Evolutionary conservation across 1,284 basidiomycete genomes (phyloP).

Genomic region (Anthracocystis panici-leucophaei): DNA sequence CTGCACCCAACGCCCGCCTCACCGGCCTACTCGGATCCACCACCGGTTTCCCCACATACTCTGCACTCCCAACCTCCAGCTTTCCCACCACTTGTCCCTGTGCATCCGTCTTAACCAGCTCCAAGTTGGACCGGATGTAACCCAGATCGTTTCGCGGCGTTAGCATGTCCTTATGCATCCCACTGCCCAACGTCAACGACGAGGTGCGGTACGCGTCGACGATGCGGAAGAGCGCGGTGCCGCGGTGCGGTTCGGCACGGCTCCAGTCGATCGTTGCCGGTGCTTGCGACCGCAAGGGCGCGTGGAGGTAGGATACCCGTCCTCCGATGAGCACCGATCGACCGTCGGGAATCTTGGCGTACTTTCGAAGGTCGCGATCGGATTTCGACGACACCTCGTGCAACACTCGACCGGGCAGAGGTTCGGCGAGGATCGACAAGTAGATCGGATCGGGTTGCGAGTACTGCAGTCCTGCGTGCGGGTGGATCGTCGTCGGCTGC

Average conservation of each 20-base stretch:
- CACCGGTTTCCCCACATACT: constrained; percentile 29
- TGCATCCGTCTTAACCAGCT: constrained; percentile 31
- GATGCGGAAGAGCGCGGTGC: constrained; percentile 46
- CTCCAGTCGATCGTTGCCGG: constrained; percentile 50
- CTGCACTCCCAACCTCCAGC: constrained; percentile 17
- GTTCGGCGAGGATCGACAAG: constrained; percentile 51
- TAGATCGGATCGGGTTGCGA: constrained; percentile 64
- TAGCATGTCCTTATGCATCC: constrained; percentile 48
- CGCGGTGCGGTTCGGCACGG: constrained; percentile 36
- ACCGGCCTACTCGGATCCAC: constrained; percentile 41
- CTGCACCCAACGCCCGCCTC: constrained; percentile 10
- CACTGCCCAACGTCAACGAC: constrained; percentile 18
- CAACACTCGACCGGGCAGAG: constrained; percentile 54
- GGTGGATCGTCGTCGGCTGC: constrained; percentile 54
- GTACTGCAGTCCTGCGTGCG: constrained; percentile 63
- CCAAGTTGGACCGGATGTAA: constrained; percentile 42
- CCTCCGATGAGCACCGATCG: constrained; percentile 43
- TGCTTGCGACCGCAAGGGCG: constrained; percentile 33
- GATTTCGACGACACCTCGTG: constrained; percentile 39
- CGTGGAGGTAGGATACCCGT: constrained; percentile 40
- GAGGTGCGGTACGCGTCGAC: constrained; percentile 44
- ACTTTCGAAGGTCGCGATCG: constrained; percentile 23
- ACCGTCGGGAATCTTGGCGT: constrained; percentile 33
- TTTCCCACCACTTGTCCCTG: constrained; percentile 13
- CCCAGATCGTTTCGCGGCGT: constrained; percentile 41